A percentile compares a stretch with the other conserved stretches of the same genome.
Conservation (phyloP, 139 green algal species). For the Closterium sp. region DNA sequence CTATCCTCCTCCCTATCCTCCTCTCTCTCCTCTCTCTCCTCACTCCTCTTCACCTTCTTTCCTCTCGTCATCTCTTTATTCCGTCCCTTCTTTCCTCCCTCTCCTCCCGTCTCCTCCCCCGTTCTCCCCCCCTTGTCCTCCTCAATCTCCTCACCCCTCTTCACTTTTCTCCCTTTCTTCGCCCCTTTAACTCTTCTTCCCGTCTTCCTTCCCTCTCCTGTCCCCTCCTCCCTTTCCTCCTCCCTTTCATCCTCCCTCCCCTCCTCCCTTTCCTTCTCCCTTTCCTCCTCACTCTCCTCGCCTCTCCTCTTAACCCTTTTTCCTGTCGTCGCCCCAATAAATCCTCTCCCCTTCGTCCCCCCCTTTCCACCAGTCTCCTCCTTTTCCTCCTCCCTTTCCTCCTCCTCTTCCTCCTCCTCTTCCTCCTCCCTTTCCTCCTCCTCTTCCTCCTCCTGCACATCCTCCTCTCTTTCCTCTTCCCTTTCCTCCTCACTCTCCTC, state of each 20-base stretch:
- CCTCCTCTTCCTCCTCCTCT: neutral
- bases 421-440: neutral
- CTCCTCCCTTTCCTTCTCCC: too few species aligned
- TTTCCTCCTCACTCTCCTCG: too few species aligned
- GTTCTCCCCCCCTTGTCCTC: neutral
- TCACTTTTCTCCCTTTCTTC: neutral
- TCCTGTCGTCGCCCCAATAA: too few species aligned
- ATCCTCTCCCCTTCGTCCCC: neutral
- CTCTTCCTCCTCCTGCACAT: neutral
- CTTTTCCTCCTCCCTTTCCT: neutral
- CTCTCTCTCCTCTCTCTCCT: neutral
- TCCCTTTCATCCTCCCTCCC: neutral
- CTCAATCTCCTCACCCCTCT: neutral
- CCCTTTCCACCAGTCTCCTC: neutral
- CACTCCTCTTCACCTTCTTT: neutral
- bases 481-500: neutral
- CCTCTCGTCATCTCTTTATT: too few species aligned
- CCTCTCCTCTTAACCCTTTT: too few species aligned
- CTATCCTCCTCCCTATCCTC: neutral
- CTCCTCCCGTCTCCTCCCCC: neutral
- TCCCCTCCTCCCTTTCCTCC: too few species aligned
- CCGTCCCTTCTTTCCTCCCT: neutral
- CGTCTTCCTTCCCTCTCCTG: neutral
- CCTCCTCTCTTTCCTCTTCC: too few species aligned
- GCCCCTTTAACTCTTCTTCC: neutral